Evolutionary conservation across 805 yeast genomes (phyloP).

Genomic region (Wickerhamomyces queroliae): DNA sequence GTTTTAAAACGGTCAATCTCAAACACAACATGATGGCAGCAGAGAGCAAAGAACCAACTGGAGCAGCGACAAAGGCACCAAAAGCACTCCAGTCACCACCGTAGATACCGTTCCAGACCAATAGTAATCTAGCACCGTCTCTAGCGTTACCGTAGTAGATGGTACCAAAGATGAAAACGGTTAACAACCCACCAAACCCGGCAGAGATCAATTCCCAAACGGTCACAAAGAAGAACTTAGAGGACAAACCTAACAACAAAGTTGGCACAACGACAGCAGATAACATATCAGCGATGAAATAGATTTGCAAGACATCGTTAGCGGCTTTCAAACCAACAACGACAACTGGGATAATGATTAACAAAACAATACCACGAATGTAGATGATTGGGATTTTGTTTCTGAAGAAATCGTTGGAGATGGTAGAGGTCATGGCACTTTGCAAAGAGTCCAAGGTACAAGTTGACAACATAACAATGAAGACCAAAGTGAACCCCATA

Average conservation of each 20-base stretch:
- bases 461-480: conserved; percentile 68
- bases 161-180: conserved; percentile 79
- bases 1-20: conserved; percentile 32
- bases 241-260: conserved; percentile 71
- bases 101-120: conserved; percentile 79
- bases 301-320: conserved; percentile 77
- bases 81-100: conserved; percentile 87
- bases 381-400: conserved; percentile 65
- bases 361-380: conserved; percentile 62
- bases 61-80: conserved; percentile 92
- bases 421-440: conserved; percentile 81
- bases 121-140: conserved; percentile 71
- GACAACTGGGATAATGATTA: conserved; percentile 81
- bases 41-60: conserved; percentile 67
- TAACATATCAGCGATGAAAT: conserved; percentile 84
- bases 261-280: conserved; percentile 86
- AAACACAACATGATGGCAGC: conserved; percentile 45
- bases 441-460: conserved; percentile 88
- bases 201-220: conserved; percentile 82
- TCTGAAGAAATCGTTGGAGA: conserved; percentile 86
- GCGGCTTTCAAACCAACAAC: conserved; percentile 82
- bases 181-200: conserved; percentile 76
- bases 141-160: conserved; percentile 66
- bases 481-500: conserved; percentile 74
- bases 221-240: conserved; percentile 58